These are phyloP conservation scores for Cinchona pubescens DNA, from an alignment of 257 asterid species.

Conservation along the genomic window DNA sequence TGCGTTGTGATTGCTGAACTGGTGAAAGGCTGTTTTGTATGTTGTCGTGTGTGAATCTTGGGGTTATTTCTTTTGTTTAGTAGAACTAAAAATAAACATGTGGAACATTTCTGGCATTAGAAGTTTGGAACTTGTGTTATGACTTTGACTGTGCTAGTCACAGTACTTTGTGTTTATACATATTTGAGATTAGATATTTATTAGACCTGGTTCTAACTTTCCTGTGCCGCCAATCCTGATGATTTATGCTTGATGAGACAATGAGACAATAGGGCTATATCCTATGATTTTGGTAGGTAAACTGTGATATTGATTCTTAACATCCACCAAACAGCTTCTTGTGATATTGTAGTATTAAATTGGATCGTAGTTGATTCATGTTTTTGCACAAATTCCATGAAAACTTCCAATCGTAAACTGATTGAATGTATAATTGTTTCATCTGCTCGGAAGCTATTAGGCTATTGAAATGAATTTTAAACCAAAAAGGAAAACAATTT, in stretches of 20 bases:
- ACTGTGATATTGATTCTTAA: background rate
- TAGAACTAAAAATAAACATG: background rate
- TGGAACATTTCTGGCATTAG: background rate
- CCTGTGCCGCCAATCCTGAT: background rate
- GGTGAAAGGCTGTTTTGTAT: background rate
- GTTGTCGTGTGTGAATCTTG: background rate
- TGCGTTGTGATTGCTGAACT: background rate
- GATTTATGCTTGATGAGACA: too few relatives aligned
- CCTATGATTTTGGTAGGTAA: too few relatives aligned
- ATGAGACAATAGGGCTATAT: too few relatives aligned
- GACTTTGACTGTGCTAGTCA: background rate
- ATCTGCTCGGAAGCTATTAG: too few relatives aligned
- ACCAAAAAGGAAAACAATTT: too few relatives aligned
- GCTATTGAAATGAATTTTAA: too few relatives aligned
- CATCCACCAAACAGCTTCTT: too few relatives aligned
- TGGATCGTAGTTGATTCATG: too few relatives aligned
- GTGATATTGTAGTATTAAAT: background rate
- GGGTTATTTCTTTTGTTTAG: background rate
- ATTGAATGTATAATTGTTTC: too few relatives aligned
- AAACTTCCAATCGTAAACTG: too few relatives aligned
- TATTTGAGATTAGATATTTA: background rate
- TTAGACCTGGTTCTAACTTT: too few relatives aligned
- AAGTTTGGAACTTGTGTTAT: slow-evolving; percentile 1
- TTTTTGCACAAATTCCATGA: too few relatives aligned
- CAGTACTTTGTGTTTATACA: background rate